A percentile compares a stretch with the other conserved stretches of the same genome.
Conservation (phyloP, 805 yeast genomes). For the Saccharomycopsis fibuligera region DNA sequence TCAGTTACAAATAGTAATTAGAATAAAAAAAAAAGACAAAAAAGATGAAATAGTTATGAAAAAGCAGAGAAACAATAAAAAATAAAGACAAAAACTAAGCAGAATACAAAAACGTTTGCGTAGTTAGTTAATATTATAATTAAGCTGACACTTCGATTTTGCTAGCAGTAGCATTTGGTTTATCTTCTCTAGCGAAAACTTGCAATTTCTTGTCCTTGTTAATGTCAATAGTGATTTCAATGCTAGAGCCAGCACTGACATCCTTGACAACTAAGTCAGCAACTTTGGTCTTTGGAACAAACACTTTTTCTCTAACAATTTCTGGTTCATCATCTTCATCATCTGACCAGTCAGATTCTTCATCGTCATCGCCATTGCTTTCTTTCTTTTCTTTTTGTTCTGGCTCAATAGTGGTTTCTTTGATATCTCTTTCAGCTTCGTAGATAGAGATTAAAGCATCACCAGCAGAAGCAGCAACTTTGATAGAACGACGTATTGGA, state of each 20-base stretch:
- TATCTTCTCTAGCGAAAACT: slow-evolving; percentile 57
- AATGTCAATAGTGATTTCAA: slow-evolving; percentile 54
- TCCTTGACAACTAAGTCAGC: slow-evolving; percentile 75
- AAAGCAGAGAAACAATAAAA: too few relatives aligned
- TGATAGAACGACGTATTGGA: slow-evolving; percentile 76
- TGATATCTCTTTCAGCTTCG: slow-evolving; percentile 81
- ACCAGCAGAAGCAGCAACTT: slow-evolving; percentile 55
- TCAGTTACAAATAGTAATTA: not conserved
- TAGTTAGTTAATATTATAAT: not conserved
- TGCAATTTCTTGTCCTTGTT: slow-evolving; percentile 56
- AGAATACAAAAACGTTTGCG: not conserved
- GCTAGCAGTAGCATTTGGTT: slow-evolving; percentile 49
- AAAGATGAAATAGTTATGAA: not conserved
- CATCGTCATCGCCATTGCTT: slow-evolving; percentile 46
- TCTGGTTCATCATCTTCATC: slow-evolving; percentile 87
- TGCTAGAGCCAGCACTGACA: slow-evolving; percentile 53
- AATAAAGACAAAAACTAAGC: not conserved
- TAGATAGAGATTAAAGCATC: slow-evolving; percentile 63
- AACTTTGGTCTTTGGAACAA: slow-evolving; percentile 65
- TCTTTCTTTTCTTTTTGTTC: slow-evolving; percentile 48
- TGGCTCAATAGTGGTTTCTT: slow-evolving; percentile 73
- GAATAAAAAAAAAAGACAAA: not conserved
- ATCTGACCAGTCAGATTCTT: slow-evolving; percentile 42
- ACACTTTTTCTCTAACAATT: slow-evolving; percentile 65
- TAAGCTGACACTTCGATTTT: slow-evolving; percentile 41